These are phyloP conservation scores for Termitomyces sp. DNA, from an alignment of 768 basidiomycete species.

Conservation along the genomic window DNA sequence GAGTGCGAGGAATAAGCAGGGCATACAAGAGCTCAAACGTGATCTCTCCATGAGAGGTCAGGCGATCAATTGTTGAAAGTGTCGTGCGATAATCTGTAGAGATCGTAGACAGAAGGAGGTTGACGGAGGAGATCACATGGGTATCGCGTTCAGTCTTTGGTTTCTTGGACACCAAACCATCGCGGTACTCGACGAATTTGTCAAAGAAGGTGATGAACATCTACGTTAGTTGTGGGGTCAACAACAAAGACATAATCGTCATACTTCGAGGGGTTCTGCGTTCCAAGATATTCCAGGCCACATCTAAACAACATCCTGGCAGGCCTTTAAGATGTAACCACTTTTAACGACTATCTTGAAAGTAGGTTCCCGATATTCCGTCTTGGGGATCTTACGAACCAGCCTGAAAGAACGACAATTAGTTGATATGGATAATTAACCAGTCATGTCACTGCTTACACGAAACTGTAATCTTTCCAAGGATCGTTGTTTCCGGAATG, in stretches of 20 bases:
- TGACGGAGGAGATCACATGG: conserved; percentile 40
- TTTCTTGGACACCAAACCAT: conserved; percentile 33
- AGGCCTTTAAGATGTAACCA: conserved; percentile 50
- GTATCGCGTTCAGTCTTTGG: conserved; percentile 35
- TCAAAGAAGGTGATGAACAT: conserved; percentile 52
- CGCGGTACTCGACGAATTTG: conserved; percentile 40
- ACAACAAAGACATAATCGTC: neutral
- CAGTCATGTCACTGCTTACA: conserved; percentile 25
- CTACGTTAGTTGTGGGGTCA: no score
- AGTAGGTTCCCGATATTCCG: conserved; percentile 35
- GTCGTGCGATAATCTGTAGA: conserved; percentile 47
- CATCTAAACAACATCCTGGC: conserved; percentile 52
- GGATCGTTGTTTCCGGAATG: conserved; percentile 40
- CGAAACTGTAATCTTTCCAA: conserved; percentile 57
- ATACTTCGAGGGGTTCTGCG: conserved; percentile 51
- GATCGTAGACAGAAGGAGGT: conserved; percentile 47
- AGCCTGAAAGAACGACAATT: conserved; percentile 28
- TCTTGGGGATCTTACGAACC: conserved; percentile 44
- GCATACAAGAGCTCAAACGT: conserved; percentile 52
- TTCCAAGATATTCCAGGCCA: conserved; percentile 65
- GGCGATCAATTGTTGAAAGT: conserved; percentile 39
- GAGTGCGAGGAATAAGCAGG: conserved; percentile 50
- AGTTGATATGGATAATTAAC: no score
- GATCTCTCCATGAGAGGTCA: conserved; percentile 53
- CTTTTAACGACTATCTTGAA: conserved; percentile 59